Evolutionary conservation across 139 green algal species (phyloP), one percentile per base, ranked within the genome.

Genomic region (Coccomyxa sp.): DNA sequence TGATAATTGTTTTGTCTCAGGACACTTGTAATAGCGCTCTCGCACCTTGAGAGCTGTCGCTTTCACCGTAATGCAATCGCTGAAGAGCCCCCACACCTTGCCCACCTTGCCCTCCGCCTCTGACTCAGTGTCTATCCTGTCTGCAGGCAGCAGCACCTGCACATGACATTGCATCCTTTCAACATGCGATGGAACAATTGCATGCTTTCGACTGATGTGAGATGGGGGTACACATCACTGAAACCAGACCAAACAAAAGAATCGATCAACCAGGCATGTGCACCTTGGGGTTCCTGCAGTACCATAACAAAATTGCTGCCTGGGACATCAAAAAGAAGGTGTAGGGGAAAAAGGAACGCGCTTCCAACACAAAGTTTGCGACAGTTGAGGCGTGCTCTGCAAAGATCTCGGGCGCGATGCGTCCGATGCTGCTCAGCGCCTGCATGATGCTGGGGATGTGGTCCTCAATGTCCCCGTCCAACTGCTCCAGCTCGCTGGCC

Each of bases 61-160:
- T 82, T 95, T 95, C 45, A 91, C 80, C 1, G 58, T 82, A 25
- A 88, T 85, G 82, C 76, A 77, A 30, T 80, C 31, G 13, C 84
- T 83, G 76, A 82, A 85, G 27, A 80, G 78, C 68, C 76, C 79
- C 84, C 84, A 85, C 16, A 51, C 27, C 58, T 82, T 67, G 51
- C 81, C 81, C 77, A 63, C 28, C 17, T 76, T 71, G 51, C 74
- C 67, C 10, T 77, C 77, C 16, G 27, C 81, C 51, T 85, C 67
- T 12, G 18, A 25, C 63, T 58, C 32, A 66, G 76, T n/a, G 63
- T 28, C 51, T 30, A 68, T 30, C 38, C 32, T 79, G 25, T 71
- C 60, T 13, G 25, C 45, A 28, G 66, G 7, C n/a, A 84, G 63
- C 45, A 80, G 76, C 32, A 58, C 81, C 27, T 83, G 60, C 3